Evolutionary conservation across 1,139 yeast species (phyloP).

Genomic region (Saccharomyces hybrid): DNA sequence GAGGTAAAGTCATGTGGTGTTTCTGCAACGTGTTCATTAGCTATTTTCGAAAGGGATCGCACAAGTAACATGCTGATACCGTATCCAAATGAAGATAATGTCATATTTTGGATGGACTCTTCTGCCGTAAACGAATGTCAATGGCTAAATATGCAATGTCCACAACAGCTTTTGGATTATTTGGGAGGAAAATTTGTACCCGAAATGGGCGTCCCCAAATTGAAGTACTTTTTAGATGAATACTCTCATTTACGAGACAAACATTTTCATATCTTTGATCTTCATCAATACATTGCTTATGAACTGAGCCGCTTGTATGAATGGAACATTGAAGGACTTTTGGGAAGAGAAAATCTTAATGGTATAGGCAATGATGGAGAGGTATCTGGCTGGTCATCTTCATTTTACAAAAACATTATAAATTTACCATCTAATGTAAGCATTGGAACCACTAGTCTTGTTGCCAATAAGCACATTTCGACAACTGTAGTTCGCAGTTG

Average conservation of each 20-base stretch:
- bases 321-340: conserved; percentile 6
- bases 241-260: conserved; percentile 14
- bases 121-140: conserved; percentile 35
- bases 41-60: conserved; percentile 30
- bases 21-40: conserved; percentile 52
- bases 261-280: conserved; percentile 37
- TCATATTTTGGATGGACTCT: conserved; percentile 58
- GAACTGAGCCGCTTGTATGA: conserved; percentile 26
- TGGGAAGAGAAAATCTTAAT: conserved; percentile 10
- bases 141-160: conserved; percentile 29
- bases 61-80: conserved; percentile 19
- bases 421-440: conserved; percentile 11
- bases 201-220: conserved; percentile 52
- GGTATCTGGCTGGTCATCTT: conserved; percentile 45
- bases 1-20: conserved; percentile 27
- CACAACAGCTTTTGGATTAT: conserved; percentile 17
- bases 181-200: conserved; percentile 46
- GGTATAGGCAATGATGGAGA: conserved; percentile 42
- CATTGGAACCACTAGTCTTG: conserved; percentile 26
- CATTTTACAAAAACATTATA: conserved; percentile 27
- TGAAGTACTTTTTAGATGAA: conserved; percentile 34
- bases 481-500: conserved; percentile 26
- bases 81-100: conserved; percentile 32
- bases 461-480: conserved; percentile 4
- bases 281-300: conserved; percentile 45